Conservation (phyloP, 305 asterid species). For the Coffea humblotiana region DNA sequence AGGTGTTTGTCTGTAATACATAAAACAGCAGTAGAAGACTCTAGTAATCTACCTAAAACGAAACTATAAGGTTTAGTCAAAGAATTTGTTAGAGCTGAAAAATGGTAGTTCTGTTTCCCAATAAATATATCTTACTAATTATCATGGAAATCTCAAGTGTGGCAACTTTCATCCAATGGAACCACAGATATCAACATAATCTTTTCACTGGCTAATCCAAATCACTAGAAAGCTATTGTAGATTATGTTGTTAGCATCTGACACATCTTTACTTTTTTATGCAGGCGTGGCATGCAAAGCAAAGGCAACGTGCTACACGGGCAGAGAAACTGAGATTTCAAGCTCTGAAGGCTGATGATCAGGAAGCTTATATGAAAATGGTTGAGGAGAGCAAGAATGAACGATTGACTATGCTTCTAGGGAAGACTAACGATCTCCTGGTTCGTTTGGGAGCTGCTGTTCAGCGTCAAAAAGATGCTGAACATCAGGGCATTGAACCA, state of each 20-base stretch:
- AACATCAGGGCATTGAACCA: constrained; percentile 67
- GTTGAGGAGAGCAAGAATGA: constrained; percentile 99
- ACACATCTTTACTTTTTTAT: background rate
- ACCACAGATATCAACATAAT: background rate
- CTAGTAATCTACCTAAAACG: background rate
- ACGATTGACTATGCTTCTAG: constrained; percentile 92
- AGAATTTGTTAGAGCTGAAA: background rate
- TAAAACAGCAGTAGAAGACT: background rate
- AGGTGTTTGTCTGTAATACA: background rate
- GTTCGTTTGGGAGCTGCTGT: constrained; percentile 99
- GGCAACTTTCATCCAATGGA: background rate
- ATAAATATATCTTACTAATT: too few relatives aligned
- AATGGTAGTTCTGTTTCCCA: background rate
- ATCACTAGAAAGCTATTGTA: background rate
- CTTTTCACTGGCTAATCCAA: background rate
- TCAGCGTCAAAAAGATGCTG: constrained; percentile 97
- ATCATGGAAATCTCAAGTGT: background rate
- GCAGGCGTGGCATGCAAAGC: constrained; percentile 99
- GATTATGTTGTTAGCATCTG: constrained; percentile 1
- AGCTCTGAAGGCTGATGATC: constrained; percentile 98
- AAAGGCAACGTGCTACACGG: constrained; percentile 95
- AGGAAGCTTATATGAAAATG: constrained; percentile 99
- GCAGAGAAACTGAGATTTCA: constrained; percentile 95
- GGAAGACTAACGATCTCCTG: constrained; percentile 94
- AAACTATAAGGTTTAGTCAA: background rate